Evolutionary conservation across 345 rosid species (phyloP).

Genomic region (Moricandia moricandioides): DNA sequence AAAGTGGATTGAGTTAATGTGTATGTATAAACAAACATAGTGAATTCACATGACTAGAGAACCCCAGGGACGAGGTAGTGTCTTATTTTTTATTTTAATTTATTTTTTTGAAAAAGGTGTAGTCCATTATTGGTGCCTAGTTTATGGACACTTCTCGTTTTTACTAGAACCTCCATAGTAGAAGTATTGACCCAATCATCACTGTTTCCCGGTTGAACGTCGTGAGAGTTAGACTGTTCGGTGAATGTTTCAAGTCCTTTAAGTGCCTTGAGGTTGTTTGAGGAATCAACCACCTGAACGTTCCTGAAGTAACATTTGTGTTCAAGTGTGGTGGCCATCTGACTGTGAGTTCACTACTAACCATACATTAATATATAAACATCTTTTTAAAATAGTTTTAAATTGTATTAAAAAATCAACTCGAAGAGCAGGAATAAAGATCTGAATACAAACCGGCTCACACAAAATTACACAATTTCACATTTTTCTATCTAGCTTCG

Average conservation of each 20-base stretch:
- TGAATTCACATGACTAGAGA: slow-evolving; percentile 33
- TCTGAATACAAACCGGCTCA: no score
- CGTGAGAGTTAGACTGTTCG: slow-evolving; percentile 91
- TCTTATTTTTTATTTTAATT: no score
- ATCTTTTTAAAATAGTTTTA: no score
- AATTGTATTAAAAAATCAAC: no score
- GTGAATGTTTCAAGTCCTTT: slow-evolving; percentile 87
- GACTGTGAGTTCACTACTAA: slow-evolving; percentile 46
- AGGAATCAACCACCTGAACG: slow-evolving; percentile 77
- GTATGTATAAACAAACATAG: slow-evolving; percentile 23
- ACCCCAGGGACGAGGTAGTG: slow-evolving; percentile 2
- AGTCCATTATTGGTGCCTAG: slow-evolving; percentile 9
- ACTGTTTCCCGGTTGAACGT: slow-evolving; percentile 79
- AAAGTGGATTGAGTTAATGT: slow-evolving; percentile 22
- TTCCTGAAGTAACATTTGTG: slow-evolving; percentile 96
- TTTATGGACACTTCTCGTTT: slow-evolving; percentile 68
- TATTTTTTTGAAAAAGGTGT: no score
- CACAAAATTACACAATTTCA: no score
- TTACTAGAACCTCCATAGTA: slow-evolving; percentile 96
- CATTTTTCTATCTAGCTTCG: no score
- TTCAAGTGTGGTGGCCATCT: slow-evolving; percentile 79
- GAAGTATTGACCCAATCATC: slow-evolving; percentile 97
- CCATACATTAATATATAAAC: no score
- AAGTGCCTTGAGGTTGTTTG: slow-evolving; percentile 93
- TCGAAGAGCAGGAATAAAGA: no score